Evolutionary conservation across 108 stramenopile genomes (phyloP), one percentile per base, ranked within the genome.

Genomic region (Asterionellopsis glacialis): DNA sequence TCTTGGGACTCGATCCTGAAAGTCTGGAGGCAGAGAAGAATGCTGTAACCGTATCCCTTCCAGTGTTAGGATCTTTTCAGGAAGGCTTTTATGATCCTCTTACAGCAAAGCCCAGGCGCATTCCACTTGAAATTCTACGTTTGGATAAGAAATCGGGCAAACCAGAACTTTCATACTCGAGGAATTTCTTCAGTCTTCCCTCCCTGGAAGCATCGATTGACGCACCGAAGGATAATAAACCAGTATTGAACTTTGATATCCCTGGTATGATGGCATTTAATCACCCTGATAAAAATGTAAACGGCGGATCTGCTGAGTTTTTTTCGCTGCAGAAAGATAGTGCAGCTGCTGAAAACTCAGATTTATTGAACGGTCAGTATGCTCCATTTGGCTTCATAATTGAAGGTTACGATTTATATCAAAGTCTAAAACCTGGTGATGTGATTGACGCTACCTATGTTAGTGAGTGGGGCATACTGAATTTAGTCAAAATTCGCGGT

Each of bases 41-140:
- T 24, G 52, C 24, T 61, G 54, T 74, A 25, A 41, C 67, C 52
- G 67, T 57, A 50, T 52, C 38, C 44, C 14, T 87, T n/a, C 83
- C 85, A 24, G 63, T 93, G 28, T 50, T 88, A 27, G 91, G 91
- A 24, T 85, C 85, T 5, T 93, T 76, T 54, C 74, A 89, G 45
- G 91, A 93, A 75, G 91, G 91, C 0, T 91, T 91, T 59, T 91
- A 91, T 54, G 84, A 85, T 63, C 90, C 90, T 25, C 74, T 91
- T 40, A 91, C 90, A 18, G 91, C 78, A 9, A 88, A 87, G 61
- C 79, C 83, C 18, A 70, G 91, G 18, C 72, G 84, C 23, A 85
- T 93, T 11, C 91, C 91, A 13, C 65, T 93, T 59, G 91, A 93
- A 64, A 55, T 93, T 40, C 79, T 93, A 26, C 77, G 82, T n/a